These are phyloP conservation scores for Fusarium tjaetaba DNA, from an alignment of 2,329 filamentous ascomycete species.

Conservation along the genomic window DNA sequence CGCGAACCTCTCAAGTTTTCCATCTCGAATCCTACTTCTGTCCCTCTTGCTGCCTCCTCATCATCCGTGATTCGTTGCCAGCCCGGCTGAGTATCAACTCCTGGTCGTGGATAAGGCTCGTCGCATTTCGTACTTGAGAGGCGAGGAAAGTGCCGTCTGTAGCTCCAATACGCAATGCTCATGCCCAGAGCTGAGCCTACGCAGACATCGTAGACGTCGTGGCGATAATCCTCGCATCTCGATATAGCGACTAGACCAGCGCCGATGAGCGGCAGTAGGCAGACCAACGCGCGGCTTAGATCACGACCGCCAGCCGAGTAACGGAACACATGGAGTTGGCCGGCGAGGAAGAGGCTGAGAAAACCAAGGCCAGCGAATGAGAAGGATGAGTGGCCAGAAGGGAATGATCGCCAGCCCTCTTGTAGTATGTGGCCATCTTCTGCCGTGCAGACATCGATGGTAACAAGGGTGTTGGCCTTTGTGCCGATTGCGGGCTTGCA, in stretches of 20 bases:
- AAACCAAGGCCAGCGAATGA: slow-evolving; percentile 83
- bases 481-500: slow-evolving; percentile 74
- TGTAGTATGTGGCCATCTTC: slow-evolving; percentile 74
- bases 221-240: slow-evolving; percentile 75
- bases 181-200: slow-evolving; percentile 70
- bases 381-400: slow-evolving; percentile 82
- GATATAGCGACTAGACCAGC: slow-evolving; percentile 76
- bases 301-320: slow-evolving; percentile 58
- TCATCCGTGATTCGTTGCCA: slow-evolving; percentile 63
- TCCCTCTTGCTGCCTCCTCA: slow-evolving; percentile 55
- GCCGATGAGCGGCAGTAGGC: slow-evolving; percentile 67
- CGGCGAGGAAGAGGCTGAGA: slow-evolving; percentile 74
- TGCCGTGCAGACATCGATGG: slow-evolving; percentile 77
- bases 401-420: slow-evolving; percentile 87
- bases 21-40: slow-evolving; percentile 54
- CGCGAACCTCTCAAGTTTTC: slow-evolving; percentile 38
- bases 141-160: slow-evolving; percentile 70
- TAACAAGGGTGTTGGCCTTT: slow-evolving; percentile 63
- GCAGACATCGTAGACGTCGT: slow-evolving; percentile 76
- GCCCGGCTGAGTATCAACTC: slow-evolving; percentile 46
- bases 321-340: slow-evolving; percentile 69
- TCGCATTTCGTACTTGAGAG: slow-evolving; percentile 63
- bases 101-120: slow-evolving; percentile 65
- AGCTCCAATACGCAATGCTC: slow-evolving; percentile 71
- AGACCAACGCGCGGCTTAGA: slow-evolving; percentile 65